Percentiles rank a stretch among this genome's conserved stretches.
Evolutionary conservation across 2,329 filamentous ascomycete species (phyloP).

Genomic region (Hymenoscyphus linearis): DNA sequence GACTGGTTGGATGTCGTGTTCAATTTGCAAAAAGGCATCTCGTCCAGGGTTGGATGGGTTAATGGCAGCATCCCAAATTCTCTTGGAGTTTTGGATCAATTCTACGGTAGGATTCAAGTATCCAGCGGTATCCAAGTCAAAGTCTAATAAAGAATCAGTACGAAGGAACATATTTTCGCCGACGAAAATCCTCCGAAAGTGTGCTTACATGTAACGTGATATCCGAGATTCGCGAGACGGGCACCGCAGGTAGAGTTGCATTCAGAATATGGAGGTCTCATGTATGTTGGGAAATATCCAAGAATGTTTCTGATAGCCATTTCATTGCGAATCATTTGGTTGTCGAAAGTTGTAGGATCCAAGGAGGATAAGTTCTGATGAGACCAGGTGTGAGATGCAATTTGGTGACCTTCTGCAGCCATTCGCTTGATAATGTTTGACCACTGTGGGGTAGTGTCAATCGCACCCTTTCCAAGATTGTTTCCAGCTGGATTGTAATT

Average conservation of each 20-base stretch:
- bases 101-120: conserved; percentile 40
- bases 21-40: conserved; percentile 43
- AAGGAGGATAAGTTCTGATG: conserved; percentile 44
- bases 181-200: neutral
- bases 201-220: conserved; percentile 38
- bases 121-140: conserved; percentile 43
- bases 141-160: conserved; percentile 28
- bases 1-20: conserved; percentile 38
- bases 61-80: conserved; percentile 32
- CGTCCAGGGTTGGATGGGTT: conserved; percentile 14
- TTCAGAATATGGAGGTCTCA: conserved; percentile 43
- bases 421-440: conserved; percentile 39
- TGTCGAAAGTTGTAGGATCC: conserved; percentile 37
- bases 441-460: conserved; percentile 34
- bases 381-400: conserved; percentile 54
- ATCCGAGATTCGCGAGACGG: conserved; percentile 38
- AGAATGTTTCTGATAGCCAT: conserved; percentile 51
- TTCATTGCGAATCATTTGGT: conserved; percentile 49
- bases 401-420: conserved; percentile 44
- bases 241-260: conserved; percentile 36
- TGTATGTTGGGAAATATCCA: conserved; percentile 51
- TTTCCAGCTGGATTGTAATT: conserved; percentile 37
- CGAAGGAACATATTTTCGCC: neutral
- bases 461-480: conserved; percentile 40
- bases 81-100: conserved; percentile 43